Evolutionary conservation across 768 basidiomycete genomes (phyloP), one percentile per base, ranked within the genome.

Genomic region (Macrocybe gigantea): DNA sequence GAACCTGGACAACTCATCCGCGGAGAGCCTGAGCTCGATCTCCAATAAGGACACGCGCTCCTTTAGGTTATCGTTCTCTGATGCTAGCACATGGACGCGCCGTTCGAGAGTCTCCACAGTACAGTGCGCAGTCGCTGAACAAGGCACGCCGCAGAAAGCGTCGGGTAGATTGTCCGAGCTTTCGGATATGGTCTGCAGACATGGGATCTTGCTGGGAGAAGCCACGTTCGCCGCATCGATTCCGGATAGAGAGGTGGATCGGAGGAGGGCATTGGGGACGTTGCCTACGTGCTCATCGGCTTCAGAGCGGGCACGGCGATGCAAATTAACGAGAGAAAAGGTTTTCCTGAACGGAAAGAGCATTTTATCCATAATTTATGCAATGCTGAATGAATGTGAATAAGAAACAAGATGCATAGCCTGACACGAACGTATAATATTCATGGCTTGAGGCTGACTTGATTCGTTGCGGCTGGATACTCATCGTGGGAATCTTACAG

Each of bases 1-100:
- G 10, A 66, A 55, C 29, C 53, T 57, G 11, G 49, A 50, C 14
- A 68, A 49, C 44, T 65, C 65, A 31, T 60, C 57, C 35, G 57
- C 59, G 9, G 54, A 50, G 13, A 60, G 54, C 31, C 45, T 54
- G 14, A 56, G 57, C 38, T 56, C 57, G 30, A 59, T 52, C 38
- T 57, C 59, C 44, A 66, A 57, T 33, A 53, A 53, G 8, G 49
- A 54, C 31, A 53, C 53, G 35, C 52, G 48, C 11, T 59, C 60
- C 33, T 49, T 48, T 7, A 60, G 56, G 45, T 48, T 46, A 38
- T 39, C 49, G 49, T 65, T 61, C 43, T 64, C 59, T n/a, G 49
- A 51, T 47, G 66, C 60, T 40, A 72, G 58, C 10, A 44, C 38
- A n/a, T 48, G 33, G 44, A 61, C 47, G 8, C 53, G 49, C 22